These are phyloP conservation scores for Bacidia gigantensis DNA, from an alignment of 495 filamentous ascomycete species.

Conservation along the genomic window DNA sequence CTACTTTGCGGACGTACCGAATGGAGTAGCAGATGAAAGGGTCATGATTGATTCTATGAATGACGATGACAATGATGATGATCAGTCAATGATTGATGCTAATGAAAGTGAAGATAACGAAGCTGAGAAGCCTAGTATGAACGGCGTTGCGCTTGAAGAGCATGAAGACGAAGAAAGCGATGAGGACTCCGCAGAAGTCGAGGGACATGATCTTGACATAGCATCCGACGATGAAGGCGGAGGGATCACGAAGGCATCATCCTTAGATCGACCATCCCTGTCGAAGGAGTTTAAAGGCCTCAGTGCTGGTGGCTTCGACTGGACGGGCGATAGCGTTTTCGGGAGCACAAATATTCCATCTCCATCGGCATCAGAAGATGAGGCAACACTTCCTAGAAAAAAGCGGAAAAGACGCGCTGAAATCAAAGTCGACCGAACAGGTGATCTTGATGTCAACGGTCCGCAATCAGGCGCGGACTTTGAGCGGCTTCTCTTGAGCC, in stretches of 20 bases:
- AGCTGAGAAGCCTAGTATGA: conserved; percentile 27
- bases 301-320: conserved; percentile 73
- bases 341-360: conserved; percentile 27
- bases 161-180: conserved; percentile 16
- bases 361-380: conserved; percentile 22
- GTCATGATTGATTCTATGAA: conserved; percentile 8
- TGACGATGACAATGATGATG: conserved; percentile 36
- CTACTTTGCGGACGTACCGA: conserved; percentile 55
- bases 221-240: neutral
- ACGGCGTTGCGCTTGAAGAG: neutral
- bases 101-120: conserved; percentile 26
- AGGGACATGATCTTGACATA: neutral
- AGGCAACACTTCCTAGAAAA: conserved; percentile 45
- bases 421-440: conserved; percentile 76
- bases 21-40: conserved; percentile 34
- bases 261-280: neutral
- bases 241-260: neutral
- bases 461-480: conserved; percentile 83
- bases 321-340: conserved; percentile 48
- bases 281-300: conserved; percentile 39
- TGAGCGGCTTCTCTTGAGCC: conserved; percentile 81
- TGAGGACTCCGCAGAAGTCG: neutral
- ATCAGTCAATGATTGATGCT: conserved; percentile 37
- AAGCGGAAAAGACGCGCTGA: conserved; percentile 67
- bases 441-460: conserved; percentile 75